A percentile compares a stretch with the other conserved stretches of the same genome.
phyloP scores from a whole-genome alignment of 2,329 filamentous ascomycete species.

The Phaeomoniella chlamydospora region DNA sequence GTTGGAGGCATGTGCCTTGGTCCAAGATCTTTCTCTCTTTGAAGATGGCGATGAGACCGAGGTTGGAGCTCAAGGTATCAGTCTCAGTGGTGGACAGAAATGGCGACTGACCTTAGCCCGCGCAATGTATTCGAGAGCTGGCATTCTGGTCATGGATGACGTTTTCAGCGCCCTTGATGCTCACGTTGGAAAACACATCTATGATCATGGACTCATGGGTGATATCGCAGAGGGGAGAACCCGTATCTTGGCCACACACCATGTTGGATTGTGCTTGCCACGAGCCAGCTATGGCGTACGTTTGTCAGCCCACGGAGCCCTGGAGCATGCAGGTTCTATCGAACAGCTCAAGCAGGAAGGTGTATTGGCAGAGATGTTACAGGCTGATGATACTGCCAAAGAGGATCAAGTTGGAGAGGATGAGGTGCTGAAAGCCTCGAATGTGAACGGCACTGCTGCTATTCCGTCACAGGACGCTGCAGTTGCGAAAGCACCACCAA shows the following conservation, averaged over 20 bases:
- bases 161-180: constrained; percentile 72
- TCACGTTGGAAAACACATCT: constrained; percentile 66
- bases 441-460: constrained; percentile 22
- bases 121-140: constrained; percentile 64
- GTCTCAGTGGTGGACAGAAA: constrained; percentile 69
- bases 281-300: constrained; percentile 62
- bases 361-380: constrained; percentile 25
- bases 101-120: constrained; percentile 71
- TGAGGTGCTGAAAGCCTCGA: constrained; percentile 13
- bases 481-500: constrained; percentile 31
- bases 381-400: constrained; percentile 28
- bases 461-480: constrained; percentile 13
- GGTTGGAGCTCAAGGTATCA: constrained; percentile 73
- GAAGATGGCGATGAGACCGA: constrained; percentile 65
- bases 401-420: constrained; percentile 24
- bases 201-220: constrained; percentile 60
- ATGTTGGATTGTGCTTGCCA: constrained; percentile 56
- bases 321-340: constrained; percentile 48
- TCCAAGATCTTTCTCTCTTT: constrained; percentile 63
- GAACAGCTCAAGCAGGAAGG: constrained; percentile 32
- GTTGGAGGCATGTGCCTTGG: constrained; percentile 56
- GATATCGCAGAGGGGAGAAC: constrained; percentile 56
- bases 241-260: constrained; percentile 67
- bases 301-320: constrained; percentile 52
- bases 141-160: constrained; percentile 66